These are phyloP conservation scores for Neotropicomus parvogracilis DNA, from an alignment of 1,284 basidiomycete genomes.

Conservation along the genomic window DNA sequence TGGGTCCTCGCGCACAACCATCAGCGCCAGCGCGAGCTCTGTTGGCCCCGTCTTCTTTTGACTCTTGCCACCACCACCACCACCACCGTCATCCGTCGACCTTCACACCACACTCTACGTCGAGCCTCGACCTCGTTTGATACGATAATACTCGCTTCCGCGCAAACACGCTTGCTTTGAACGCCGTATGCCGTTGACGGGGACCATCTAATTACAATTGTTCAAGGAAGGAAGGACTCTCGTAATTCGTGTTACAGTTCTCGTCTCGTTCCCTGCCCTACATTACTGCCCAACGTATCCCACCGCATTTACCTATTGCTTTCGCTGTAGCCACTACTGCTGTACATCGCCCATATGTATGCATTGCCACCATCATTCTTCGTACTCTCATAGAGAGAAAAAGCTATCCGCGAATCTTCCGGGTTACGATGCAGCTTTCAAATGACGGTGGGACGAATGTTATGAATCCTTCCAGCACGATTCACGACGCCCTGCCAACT, in stretches of 20 bases:
- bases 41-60: constrained; percentile 52
- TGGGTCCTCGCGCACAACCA: constrained; percentile 38
- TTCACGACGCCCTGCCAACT: constrained; percentile 11
- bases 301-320: neutral
- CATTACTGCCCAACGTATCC: constrained; percentile 4
- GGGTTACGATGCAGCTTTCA: neutral
- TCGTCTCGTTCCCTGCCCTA: constrained; percentile 2
- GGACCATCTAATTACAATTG: constrained; percentile 19
- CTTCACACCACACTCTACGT: constrained; percentile 5
- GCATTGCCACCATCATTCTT: no score
- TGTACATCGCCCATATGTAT: constrained; percentile 11
- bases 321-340: constrained; percentile 18
- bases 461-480: neutral
- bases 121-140: constrained; percentile 6
- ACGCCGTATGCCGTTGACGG: constrained; percentile 2
- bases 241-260: constrained; percentile 16
- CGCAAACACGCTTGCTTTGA: constrained; percentile 8
- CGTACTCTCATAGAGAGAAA: no score
- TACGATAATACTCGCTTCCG: constrained; percentile 6
- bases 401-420: constrained; percentile 15
- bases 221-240: constrained; percentile 19
- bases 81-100: neutral
- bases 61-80: constrained; percentile 6
- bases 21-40: constrained; percentile 42
- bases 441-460: neutral